A percentile compares a stretch with the other conserved stretches of the same genome.
Conservation (phyloP, 2,329 filamentous ascomycete species). For the Incumbomyces lentus region DNA sequence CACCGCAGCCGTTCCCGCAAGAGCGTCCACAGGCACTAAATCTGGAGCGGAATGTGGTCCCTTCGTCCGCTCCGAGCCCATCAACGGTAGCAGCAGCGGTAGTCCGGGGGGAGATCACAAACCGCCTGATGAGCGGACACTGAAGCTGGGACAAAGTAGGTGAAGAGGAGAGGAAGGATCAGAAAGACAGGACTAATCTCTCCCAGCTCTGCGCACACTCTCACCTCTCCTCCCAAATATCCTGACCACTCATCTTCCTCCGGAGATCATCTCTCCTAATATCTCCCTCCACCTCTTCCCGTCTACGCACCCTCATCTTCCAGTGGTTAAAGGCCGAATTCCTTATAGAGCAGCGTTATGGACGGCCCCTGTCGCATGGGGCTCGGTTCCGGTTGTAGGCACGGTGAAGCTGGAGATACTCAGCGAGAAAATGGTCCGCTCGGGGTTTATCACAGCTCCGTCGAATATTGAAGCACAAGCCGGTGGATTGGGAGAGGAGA, state of each 20-base stretch:
- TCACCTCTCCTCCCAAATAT: conserved; percentile 53
- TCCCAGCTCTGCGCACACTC: conserved; percentile 47
- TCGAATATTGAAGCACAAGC: conserved; percentile 27
- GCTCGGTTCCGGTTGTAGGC: conserved; percentile 77
- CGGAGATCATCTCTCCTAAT: conserved; percentile 51
- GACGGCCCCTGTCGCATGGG: conserved; percentile 95
- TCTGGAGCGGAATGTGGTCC: not conserved
- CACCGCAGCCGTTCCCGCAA: conserved; percentile 13
- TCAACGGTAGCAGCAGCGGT: conserved; percentile 14
- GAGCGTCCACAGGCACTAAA: not conserved
- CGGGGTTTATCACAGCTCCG: conserved; percentile 26
- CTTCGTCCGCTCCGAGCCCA: conserved; percentile 8
- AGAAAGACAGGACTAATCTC: conserved; percentile 7
- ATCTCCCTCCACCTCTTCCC: conserved; percentile 56
- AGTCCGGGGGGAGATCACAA: conserved; percentile 30
- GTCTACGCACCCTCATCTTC: conserved; percentile 55
- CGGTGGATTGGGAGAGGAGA: conserved; percentile 47
- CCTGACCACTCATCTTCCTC: conserved; percentile 50
- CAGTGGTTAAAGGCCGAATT: conserved; percentile 80
- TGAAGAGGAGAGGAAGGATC: conserved; percentile 7
- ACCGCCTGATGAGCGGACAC: conserved; percentile 47
- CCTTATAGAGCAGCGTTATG: conserved; percentile 88
- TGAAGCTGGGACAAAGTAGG: conserved; percentile 54
- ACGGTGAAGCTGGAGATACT: conserved; percentile 81
- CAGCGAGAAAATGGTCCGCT: conserved; percentile 76